Evolutionary conservation across 2,329 filamentous ascomycete species (phyloP).

Genomic region (Cryphonectria naterciae): DNA sequence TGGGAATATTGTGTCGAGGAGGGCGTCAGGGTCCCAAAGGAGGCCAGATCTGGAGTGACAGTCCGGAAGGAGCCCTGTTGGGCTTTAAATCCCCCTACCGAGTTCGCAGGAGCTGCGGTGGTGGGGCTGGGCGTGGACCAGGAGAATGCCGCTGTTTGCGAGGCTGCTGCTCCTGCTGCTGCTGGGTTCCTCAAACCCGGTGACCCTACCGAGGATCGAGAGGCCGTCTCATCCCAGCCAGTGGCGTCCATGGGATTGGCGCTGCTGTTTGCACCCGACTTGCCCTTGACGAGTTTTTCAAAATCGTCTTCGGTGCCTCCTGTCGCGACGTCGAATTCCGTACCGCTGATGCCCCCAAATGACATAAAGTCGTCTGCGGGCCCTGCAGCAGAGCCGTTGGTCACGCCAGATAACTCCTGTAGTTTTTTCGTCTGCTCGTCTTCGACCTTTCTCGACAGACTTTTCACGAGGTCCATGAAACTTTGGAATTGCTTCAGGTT

Average conservation of each 20-base stretch:
- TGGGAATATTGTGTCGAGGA: conserved; percentile 66
- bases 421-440: conserved; percentile 87
- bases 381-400: conserved; percentile 52
- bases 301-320: conserved; percentile 74
- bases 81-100: conserved; percentile 41
- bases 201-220: conserved; percentile 40
- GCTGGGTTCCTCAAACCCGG: conserved; percentile 40
- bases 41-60: conserved; percentile 61
- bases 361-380: conserved; percentile 70
- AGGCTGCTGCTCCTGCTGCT: conserved; percentile 30
- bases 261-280: conserved; percentile 45
- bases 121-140: conserved; percentile 65
- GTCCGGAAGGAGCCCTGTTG: conserved; percentile 55
- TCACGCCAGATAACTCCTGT: conserved; percentile 73
- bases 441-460: conserved; percentile 78
- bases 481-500: conserved; percentile 85
- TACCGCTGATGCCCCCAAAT: conserved; percentile 69
- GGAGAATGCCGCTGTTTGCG: conserved; percentile 55
- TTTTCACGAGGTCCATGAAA: conserved; percentile 89
- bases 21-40: conserved; percentile 60
- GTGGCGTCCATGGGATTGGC: conserved; percentile 48
- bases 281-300: conserved; percentile 85
- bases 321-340: conserved; percentile 55
- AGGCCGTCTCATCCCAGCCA: conserved; percentile 54
- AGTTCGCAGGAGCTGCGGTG: conserved; percentile 37